Conservation (phyloP, 176 grass and related monocot species). For the Saccharum officinarum region DNA sequence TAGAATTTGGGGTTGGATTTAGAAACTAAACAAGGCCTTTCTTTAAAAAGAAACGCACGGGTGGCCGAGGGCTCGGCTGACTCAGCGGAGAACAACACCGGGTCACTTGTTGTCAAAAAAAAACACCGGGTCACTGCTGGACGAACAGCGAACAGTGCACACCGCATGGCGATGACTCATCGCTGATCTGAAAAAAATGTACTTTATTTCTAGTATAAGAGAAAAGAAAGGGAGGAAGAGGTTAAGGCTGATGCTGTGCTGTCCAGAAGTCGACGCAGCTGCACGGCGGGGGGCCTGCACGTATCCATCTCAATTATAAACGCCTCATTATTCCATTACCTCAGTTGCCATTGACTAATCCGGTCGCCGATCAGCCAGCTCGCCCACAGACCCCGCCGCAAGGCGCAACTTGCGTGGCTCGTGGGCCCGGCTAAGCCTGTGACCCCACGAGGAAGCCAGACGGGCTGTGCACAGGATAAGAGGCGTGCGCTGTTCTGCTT, state of each 20-base stretch:
- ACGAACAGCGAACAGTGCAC: background rate
- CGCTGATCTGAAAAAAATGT: background rate
- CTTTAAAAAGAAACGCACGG: too few species aligned
- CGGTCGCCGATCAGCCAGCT: background rate
- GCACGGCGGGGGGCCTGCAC: background rate
- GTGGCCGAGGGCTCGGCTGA: background rate
- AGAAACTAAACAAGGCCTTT: too few species aligned
- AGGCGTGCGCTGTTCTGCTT: background rate
- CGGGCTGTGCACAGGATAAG: background rate
- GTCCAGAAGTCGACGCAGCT: background rate
- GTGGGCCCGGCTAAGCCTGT: fast-evolving
- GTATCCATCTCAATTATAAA: background rate
- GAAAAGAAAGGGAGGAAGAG: background rate
- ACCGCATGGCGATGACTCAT: constrained; percentile 1
- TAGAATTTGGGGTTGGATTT: too few species aligned
- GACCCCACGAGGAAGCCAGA: background rate
- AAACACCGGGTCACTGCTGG: background rate
- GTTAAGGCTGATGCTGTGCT: background rate
- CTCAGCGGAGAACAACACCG: background rate
- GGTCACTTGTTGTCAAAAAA: too few species aligned
- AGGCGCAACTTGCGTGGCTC: background rate
- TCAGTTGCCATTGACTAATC: constrained; percentile 1
- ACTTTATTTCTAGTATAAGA: too few species aligned
- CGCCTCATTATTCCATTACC: constrained; percentile 11
- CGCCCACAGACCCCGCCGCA: background rate